These are phyloP conservation scores for Sclerotinia minor DNA, from an alignment of 2,329 filamentous ascomycete species.

Conservation along the genomic window DNA sequence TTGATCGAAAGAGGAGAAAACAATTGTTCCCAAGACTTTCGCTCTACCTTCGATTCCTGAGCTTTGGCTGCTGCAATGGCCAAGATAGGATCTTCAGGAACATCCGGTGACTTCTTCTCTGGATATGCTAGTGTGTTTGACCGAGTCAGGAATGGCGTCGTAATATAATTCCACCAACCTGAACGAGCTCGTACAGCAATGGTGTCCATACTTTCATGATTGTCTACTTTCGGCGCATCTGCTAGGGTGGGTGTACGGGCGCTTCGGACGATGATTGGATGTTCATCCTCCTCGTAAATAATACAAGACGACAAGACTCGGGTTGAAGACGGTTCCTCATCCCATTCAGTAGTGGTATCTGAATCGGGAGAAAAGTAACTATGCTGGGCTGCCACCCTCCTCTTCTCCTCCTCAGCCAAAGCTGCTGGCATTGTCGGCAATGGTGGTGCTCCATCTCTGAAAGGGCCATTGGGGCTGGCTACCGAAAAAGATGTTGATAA, in stretches of 20 bases:
- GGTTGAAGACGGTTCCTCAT: constrained; percentile 34
- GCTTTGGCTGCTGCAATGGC: constrained; percentile 40
- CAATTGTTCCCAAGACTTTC: constrained; percentile 40
- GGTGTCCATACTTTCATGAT: constrained; percentile 37
- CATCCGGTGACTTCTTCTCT: constrained; percentile 27
- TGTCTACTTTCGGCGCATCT: constrained; percentile 27
- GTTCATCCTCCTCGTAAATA: constrained; percentile 69
- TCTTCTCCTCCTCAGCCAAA: constrained; percentile 38
- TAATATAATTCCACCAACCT: constrained; percentile 79
- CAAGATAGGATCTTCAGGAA: constrained; percentile 41
- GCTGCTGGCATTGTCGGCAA: constrained; percentile 56
- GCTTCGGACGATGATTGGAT: constrained; percentile 45
- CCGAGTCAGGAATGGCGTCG: constrained; percentile 61
- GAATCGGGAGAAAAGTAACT: constrained; percentile 41
- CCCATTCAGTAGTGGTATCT: constrained; percentile 38
- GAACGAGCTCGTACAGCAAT: constrained; percentile 51
- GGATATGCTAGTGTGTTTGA: constrained; percentile 40
- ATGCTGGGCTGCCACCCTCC: constrained; percentile 34
- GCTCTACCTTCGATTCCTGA: constrained; percentile 32
- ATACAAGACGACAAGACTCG: constrained; percentile 53
- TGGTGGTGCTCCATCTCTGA: constrained; percentile 52
- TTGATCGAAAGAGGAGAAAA: constrained; percentile 40
- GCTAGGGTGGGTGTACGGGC: constrained; percentile 43
- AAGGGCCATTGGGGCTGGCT: constrained; percentile 45
- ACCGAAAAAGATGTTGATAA: constrained; percentile 56